Percentiles rank a stretch among this genome's conserved stretches.
phyloP scores from a whole-genome alignment of 345 rosid genomes.

The Psidium friedrichsthalianum region DNA sequence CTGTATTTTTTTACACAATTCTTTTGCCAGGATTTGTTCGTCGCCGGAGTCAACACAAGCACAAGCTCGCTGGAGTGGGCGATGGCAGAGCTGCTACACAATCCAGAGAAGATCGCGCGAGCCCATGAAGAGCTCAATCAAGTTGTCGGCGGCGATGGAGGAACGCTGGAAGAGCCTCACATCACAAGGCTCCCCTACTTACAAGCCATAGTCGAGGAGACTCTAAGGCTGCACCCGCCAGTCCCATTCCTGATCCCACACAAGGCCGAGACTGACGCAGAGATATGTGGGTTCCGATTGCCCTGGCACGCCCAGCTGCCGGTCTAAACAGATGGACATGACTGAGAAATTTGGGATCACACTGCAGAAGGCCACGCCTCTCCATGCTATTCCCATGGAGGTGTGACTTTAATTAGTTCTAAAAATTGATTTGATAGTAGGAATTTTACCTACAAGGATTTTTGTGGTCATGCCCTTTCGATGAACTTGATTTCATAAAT shows the following conservation, averaged over 20 bases:
- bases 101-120: neutral
- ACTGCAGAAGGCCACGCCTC: conserved; percentile 2
- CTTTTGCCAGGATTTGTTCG: conserved; percentile 2
- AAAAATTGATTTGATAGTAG: neutral
- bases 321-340: conserved; percentile 3
- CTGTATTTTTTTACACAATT: neutral
- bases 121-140: neutral
- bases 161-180: conserved; percentile 7
- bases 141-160: neutral
- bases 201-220: conserved; percentile 11
- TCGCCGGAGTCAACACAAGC: conserved; percentile 13
- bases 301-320: no score
- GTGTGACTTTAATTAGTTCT: neutral
- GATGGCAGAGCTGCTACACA: conserved; percentile 15
- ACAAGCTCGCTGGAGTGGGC: conserved; percentile 20
- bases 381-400: neutral
- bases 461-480: neutral
- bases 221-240: conserved; percentile 10
- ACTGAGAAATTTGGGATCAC: conserved; percentile 4
- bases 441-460: neutral
- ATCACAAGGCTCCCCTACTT: conserved; percentile 5
- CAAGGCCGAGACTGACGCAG: neutral
- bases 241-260: conserved; percentile 13
- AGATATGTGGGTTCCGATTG: neutral
- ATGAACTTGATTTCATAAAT: neutral